Percentiles rank a stretch among this genome's conserved stretches.
Evolutionary conservation across 2,329 filamentous ascomycete genomes (phyloP).

Genomic region (Talaromyces atroroseus): DNA sequence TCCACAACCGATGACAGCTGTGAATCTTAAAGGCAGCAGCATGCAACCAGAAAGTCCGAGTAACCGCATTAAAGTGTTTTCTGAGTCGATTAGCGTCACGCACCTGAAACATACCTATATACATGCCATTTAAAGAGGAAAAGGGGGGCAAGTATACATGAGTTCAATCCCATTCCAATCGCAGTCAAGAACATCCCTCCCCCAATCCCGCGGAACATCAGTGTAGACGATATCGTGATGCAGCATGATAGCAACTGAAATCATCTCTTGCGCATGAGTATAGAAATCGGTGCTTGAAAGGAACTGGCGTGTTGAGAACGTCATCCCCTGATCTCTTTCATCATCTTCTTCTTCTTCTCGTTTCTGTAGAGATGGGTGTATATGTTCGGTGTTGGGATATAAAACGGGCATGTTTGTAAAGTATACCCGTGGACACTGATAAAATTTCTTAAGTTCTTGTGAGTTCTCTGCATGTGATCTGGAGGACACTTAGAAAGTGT

Average conservation of each 20-base stretch:
- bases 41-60: slow-evolving; percentile 1
- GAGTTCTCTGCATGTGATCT: too few species aligned
- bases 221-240: background rate
- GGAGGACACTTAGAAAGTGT: too few species aligned
- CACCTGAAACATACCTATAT: background rate
- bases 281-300: background rate
- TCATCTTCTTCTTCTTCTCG: background rate
- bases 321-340: background rate
- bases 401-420: background rate
- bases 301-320: background rate
- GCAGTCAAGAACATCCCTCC: background rate
- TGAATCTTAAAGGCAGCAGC: background rate
- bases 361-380: background rate
- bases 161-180: background rate
- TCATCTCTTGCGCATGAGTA: background rate
- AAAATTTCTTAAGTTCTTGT: too few species aligned
- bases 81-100: background rate
- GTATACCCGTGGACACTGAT: too few species aligned
- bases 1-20: background rate
- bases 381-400: background rate
- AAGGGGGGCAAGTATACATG: background rate
- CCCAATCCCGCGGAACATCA: background rate
- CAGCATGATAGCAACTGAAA: background rate
- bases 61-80: slow-evolving; percentile 3
- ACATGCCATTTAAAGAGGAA: background rate